Evolutionary conservation across 176 grass and related monocot species (phyloP).

Genomic region (Puccinellia tenuiflora): DNA sequence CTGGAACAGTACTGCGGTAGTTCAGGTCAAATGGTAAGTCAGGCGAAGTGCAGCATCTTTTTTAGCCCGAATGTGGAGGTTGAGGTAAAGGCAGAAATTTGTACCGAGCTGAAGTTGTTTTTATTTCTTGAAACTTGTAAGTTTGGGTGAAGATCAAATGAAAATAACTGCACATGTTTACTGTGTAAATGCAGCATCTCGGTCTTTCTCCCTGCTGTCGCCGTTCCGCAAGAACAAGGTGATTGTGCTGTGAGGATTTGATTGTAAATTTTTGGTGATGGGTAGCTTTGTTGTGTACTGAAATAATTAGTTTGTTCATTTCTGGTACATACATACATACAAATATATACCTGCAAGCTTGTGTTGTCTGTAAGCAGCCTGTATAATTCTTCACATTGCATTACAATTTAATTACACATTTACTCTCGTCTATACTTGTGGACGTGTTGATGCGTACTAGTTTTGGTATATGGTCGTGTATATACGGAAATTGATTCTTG

Average conservation of each 20-base stretch:
- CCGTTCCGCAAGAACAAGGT: slow-evolving; percentile 66
- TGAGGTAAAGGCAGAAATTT: no score
- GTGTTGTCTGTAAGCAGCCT: background rate
- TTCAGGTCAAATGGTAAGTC: no score
- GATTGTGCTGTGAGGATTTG: slow-evolving; percentile 32
- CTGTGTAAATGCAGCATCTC: slow-evolving; percentile 38
- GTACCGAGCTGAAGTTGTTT: no score
- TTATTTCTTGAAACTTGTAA: no score
- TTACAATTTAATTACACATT: background rate
- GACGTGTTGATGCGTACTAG: background rate
- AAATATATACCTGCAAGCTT: background rate
- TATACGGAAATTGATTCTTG: no score
- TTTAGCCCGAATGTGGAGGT: no score
- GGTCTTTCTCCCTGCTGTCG: slow-evolving; percentile 55
- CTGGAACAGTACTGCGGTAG: no score
- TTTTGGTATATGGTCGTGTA: no score
- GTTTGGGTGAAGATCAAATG: no score
- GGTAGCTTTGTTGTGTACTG: background rate
- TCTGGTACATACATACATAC: background rate
- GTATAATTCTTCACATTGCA: background rate
- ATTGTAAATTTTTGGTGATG: background rate
- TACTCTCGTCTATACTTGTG: background rate
- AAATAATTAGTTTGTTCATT: slow-evolving; percentile 1
- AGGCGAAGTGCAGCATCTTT: no score
- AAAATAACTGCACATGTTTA: no score